phyloP scores from a whole-genome alignment of 2,329 filamentous ascomycete species.

The Leptodontidium sp. region DNA sequence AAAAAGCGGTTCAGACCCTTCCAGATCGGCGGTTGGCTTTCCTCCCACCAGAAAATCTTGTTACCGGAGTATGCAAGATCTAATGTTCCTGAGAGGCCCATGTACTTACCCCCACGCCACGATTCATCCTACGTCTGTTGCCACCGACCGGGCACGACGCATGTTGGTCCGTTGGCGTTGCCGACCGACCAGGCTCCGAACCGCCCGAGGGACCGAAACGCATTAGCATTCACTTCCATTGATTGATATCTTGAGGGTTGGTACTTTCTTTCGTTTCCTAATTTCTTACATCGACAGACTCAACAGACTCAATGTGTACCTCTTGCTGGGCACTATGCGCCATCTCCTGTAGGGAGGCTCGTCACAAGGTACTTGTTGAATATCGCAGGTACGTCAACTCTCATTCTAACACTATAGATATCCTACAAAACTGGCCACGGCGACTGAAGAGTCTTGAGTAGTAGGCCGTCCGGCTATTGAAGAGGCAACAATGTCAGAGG shows the following conservation, averaged over 20 bases:
- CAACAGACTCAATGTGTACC: too few relatives aligned
- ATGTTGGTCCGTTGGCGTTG: not conserved
- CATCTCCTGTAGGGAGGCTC: too few relatives aligned
- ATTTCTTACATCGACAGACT: too few relatives aligned
- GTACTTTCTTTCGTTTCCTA: not conserved
- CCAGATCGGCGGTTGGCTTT: slow-evolving; percentile 23
- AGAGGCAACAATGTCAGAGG: not conserved
- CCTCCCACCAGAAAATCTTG: slow-evolving; percentile 24
- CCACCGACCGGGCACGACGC: not conserved
- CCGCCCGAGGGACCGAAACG: not conserved
- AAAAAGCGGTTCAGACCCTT: slow-evolving; percentile 17
- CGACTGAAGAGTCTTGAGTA: not conserved
- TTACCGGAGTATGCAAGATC: slow-evolving; percentile 31
- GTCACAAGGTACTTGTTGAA: too few relatives aligned
- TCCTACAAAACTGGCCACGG: not conserved
- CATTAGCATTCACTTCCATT: not conserved
- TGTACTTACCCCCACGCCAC: slow-evolving; percentile 20
- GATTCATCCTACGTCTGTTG: slow-evolving; percentile 3
- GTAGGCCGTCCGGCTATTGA: not conserved
- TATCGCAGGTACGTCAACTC: too few relatives aligned
- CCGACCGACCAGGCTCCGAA: slow-evolving; percentile 4
- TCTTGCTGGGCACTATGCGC: too few relatives aligned
- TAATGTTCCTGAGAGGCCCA: slow-evolving; percentile 24
- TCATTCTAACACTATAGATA: not conserved
- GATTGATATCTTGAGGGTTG: not conserved